These are phyloP conservation scores for Arthrobotrys sinensis DNA, from an alignment of 2,329 filamentous ascomycete species.

Conservation along the genomic window DNA sequence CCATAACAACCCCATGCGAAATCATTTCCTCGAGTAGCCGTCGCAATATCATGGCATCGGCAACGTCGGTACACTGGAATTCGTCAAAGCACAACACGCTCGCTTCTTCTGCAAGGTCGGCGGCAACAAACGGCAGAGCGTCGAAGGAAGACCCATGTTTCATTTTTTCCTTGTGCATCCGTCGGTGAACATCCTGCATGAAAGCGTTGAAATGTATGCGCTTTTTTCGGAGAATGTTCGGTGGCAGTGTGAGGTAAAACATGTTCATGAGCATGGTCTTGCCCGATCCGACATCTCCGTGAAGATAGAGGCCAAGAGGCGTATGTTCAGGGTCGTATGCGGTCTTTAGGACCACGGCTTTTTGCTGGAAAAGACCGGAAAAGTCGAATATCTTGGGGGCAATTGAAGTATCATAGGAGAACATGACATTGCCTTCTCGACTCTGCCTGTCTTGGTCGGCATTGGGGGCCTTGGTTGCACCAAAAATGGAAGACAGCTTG, in stretches of 20 bases:
- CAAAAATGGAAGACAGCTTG: constrained; percentile 70
- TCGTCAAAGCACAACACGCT: constrained; percentile 97
- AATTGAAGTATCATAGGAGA: constrained; percentile 58
- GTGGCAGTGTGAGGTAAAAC: constrained; percentile 93
- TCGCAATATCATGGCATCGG: constrained; percentile 91
- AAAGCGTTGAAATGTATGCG: constrained; percentile 99
- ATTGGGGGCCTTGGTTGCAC: constrained; percentile 75
- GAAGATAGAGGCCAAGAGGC: constrained; percentile 92
- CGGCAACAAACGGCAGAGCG: constrained; percentile 90
- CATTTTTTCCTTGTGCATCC: constrained; percentile 93
- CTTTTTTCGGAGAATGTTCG: constrained; percentile 89
- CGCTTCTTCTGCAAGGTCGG: constrained; percentile 84
- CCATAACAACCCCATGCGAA: constrained; percentile 95
- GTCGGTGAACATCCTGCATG: constrained; percentile 99
- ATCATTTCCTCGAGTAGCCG: constrained; percentile 89
- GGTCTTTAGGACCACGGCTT: constrained; percentile 31
- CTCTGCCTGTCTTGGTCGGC: constrained; percentile 67
- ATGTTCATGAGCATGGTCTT: constrained; percentile 99
- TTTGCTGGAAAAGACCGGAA: constrained; percentile 52
- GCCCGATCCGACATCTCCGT: constrained; percentile 94
- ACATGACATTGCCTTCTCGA: constrained; percentile 71
- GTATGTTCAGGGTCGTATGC: constrained; percentile 74
- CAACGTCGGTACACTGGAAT: constrained; percentile 98
- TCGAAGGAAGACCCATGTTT: constrained; percentile 90
- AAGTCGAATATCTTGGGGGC: constrained; percentile 60